Conservation (phyloP, 345 rosid genomes). For the Isatis tinctoria region DNA sequence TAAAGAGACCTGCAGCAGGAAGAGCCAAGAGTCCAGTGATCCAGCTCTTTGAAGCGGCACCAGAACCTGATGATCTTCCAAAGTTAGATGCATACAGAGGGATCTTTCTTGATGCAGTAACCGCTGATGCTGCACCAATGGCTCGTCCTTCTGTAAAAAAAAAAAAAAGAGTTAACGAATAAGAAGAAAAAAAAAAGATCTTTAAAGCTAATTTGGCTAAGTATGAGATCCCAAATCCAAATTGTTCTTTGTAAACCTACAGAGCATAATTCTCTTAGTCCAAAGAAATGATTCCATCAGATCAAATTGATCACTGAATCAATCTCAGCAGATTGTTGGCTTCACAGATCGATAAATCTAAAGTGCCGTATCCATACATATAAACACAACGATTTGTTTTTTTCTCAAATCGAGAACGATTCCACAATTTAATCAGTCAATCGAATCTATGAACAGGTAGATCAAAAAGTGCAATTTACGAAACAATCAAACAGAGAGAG, state of each 20-base stretch:
- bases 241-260: not conserved
- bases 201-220: too few species aligned
- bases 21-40: constrained; percentile 70
- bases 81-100: constrained; percentile 49
- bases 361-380: not conserved
- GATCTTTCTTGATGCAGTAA: constrained; percentile 51
- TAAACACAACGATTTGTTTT: not conserved
- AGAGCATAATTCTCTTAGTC: too few species aligned
- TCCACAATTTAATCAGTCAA: not conserved
- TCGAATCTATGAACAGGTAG: not conserved
- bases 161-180: not conserved
- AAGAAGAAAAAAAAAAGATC: too few species aligned
- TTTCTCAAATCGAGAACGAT: not conserved
- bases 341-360: not conserved
- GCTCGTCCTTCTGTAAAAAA: constrained; percentile 57
- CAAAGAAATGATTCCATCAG: not conserved
- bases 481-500: not conserved
- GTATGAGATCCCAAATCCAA: not conserved
- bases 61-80: constrained; percentile 46
- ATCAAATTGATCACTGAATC: not conserved
- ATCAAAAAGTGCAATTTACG: not conserved
- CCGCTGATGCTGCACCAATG: constrained; percentile 65
- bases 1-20: constrained; percentile 90
- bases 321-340: not conserved
- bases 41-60: constrained; percentile 56